Base-by-base conservation (phyloP, 2,329 filamentous ascomycete species). In the Beauveria sp. region DNA sequence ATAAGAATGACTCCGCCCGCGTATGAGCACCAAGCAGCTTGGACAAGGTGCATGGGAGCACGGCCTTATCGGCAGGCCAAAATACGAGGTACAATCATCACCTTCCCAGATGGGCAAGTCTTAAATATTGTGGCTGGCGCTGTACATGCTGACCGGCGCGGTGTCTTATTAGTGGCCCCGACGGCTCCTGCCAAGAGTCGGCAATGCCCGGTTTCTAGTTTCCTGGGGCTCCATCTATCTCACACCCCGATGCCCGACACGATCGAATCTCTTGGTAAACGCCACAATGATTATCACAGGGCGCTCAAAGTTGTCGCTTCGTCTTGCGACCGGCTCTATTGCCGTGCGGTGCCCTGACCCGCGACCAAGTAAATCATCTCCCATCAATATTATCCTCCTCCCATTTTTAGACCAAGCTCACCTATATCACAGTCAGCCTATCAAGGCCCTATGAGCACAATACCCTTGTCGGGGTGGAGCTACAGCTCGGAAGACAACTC, bases 61-160 rank as follows among this genome's bases (percentile, higher is more conserved):
- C 24, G 2, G 26, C 14, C 43, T 46, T 55, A 24, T 22, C 40
- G n/a, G 41, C 41, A 22, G 30, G 30, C 4, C 26, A 20, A 51
- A 12, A 44, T 46, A 20, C 40, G 51, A 26, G 37, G 16, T 14
- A 22, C 37, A 22, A 26, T 37, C 18, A 12, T 55, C 41, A 55
- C 54, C 54, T 55, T 55, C 54, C 54, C 24, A 44, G 53, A 55
- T n/a, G 41, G 53, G 53, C 26, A 55, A 44, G 53, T 46, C 53
- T 55, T 18, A 40, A 30, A 34, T 30, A 26, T 16, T 40, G 50
- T 53, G 50, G 50, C 50, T 12, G 50, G 50, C 30, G 6, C 12
- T 14, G 12, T 18, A 8, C 50, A 53, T 26, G 7, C 20, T 12
- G 10, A 40, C 40, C 5, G 14, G 46, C 24, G 46, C 12, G 24